Evolutionary conservation across 2,329 filamentous ascomycete genomes (phyloP).

Genomic region (Ceratocystis papillata): DNA sequence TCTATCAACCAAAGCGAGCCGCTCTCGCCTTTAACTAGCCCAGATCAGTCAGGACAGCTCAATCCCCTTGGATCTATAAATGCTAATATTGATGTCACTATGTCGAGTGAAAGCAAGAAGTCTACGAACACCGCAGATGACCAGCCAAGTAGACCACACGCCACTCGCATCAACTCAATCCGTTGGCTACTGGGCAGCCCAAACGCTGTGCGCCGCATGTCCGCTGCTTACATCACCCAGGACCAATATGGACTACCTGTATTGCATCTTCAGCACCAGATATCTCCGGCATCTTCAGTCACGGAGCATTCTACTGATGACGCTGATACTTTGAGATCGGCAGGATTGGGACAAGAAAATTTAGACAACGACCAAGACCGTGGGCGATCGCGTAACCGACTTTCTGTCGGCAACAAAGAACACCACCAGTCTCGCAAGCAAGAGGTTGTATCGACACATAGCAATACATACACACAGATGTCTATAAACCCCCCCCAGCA

Average conservation of each 20-base stretch:
- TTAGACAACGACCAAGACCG: neutral
- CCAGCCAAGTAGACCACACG: neutral
- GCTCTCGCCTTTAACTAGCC: slow-evolving; percentile 19
- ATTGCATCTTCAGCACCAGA: slow-evolving; percentile 11
- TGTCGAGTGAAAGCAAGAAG: neutral
- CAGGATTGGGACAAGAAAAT: neutral
- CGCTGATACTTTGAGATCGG: neutral
- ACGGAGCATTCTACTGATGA: neutral
- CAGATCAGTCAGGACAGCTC: slow-evolving; percentile 1
- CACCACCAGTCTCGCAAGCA: neutral
- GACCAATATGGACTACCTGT: slow-evolving; percentile 7
- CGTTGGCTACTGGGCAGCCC: slow-evolving; percentile 15
- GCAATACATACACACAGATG: neutral
- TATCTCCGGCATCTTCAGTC: neutral
- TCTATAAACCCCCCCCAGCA: neutral
- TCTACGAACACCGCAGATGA: neutral
- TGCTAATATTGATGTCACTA: neutral
- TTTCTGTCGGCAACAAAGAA: neutral
- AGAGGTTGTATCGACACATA: neutral
- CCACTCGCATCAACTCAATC: slow-evolving; percentile 15
- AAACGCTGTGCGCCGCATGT: slow-evolving; percentile 8
- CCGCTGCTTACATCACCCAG: slow-evolving; percentile 16
- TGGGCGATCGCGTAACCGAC: neutral
- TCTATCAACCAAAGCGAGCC: slow-evolving; percentile 14
- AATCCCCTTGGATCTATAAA: neutral